A percentile compares a stretch with the other conserved stretches of the same genome.
These are phyloP conservation scores for Candida glucosophila DNA, from an alignment of 1,139 yeast genomes.

Conservation along the genomic window DNA sequence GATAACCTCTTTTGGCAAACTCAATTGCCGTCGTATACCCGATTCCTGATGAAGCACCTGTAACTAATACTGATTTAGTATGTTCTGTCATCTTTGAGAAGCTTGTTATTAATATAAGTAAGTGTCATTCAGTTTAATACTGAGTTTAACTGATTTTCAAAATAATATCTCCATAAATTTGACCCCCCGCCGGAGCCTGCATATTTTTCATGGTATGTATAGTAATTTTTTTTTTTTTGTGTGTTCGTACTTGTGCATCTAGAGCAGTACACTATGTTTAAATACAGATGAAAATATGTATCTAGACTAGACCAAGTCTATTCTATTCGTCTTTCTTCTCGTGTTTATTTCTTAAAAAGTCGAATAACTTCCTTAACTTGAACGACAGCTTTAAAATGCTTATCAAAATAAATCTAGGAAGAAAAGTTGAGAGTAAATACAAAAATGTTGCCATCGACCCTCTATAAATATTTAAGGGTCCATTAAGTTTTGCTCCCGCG, in stretches of 20 bases:
- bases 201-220: neutral
- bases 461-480: conserved; percentile 38
- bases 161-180: neutral
- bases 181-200: neutral
- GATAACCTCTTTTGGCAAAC: conserved; percentile 52
- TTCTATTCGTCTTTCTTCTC: no score
- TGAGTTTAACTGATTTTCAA: no score
- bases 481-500: conserved; percentile 34
- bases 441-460: conserved; percentile 43
- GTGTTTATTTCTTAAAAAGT: no score
- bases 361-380: no score
- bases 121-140: no score
- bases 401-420: conserved; percentile 46
- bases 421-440: conserved; percentile 20
- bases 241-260: no score
- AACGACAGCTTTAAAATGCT: no score
- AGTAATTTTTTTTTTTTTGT: no score
- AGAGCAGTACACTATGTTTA: no score
- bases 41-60: conserved; percentile 81
- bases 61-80: conserved; percentile 46
- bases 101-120: neutral
- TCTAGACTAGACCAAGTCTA: no score
- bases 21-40: conserved; percentile 63
- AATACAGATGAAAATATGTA: no score
- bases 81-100: conserved; percentile 6